Percentiles rank a stretch among this genome's conserved stretches.
These are phyloP conservation scores for Wickerhamomyces sp. DNA, from an alignment of 1,139 yeast species.

Conservation along the genomic window DNA sequence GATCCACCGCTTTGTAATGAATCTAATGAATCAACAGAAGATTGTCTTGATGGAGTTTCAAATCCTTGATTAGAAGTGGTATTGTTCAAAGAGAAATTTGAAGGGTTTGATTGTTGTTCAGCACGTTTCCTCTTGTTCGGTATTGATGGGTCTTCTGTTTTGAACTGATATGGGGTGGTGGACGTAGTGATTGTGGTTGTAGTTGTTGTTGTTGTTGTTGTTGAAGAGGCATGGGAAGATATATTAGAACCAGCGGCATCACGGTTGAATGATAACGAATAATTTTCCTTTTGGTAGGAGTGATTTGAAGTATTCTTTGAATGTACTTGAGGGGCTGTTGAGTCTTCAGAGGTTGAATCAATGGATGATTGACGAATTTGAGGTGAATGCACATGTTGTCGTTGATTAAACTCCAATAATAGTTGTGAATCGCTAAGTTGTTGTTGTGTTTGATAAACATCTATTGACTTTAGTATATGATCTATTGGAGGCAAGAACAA, in stretches of 20 bases:
- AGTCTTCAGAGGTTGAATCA: background rate
- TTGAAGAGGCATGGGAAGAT: no score
- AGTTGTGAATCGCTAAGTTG: constrained; percentile 24
- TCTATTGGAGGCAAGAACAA: constrained; percentile 22
- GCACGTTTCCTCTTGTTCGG: constrained; percentile 2
- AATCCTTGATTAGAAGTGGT: background rate
- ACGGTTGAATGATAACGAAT: background rate
- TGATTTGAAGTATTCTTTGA: no score
- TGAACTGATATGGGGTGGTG: constrained; percentile 7
- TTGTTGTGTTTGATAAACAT: constrained; percentile 23
- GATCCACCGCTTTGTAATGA: constrained; percentile 4
- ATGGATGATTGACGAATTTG: background rate
- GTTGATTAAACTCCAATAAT: constrained; percentile 18
- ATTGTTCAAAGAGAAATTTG: no score
- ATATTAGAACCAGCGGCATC: background rate
- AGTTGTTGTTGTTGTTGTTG: background rate
- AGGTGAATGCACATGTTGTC: constrained; percentile 2
- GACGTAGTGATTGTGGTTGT: background rate
- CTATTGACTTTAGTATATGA: constrained; percentile 20
- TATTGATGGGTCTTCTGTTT: constrained; percentile 5
- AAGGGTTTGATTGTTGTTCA: no score
- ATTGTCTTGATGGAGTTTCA: constrained; percentile 8
- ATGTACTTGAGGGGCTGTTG: background rate
- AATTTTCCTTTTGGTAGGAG: background rate
- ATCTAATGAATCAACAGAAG: constrained; percentile 7